Base-by-base conservation (phyloP, 208 protist genomes). In the Trichomonas gallinae region DNA sequence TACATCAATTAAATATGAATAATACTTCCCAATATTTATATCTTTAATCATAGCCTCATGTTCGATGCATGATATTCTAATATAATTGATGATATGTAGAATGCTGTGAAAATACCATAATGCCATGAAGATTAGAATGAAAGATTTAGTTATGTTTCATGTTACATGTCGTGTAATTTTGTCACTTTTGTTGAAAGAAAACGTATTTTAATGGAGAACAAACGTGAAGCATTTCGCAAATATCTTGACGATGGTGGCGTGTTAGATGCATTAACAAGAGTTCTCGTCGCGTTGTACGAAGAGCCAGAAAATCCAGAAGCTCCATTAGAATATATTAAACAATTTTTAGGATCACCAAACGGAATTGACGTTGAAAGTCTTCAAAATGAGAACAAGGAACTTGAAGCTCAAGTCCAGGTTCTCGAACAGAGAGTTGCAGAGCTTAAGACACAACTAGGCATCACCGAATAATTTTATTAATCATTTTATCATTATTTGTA, bases 221-320 rank as follows among this genome's bases (percentile, higher is more conserved):
- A 96, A 81, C 45, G 93, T 17, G 97, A 97, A 96, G 97, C 97
- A 88, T 97, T 97, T 44, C 96, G 96, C 46, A 96, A 96, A 42
- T 97, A 97, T 40, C 96, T 97, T 36, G 97, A 97, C 48, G 85
- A 96, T 26, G 87, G 63, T 8, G 97, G 97, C 17, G 97, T 97
- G 11, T 87, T 97, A 15, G 97, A 97, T 42, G 26, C 42, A 26
- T 46, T 97, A 0, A 97, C 97, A n/a, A 96, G 97, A 38, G 96
- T 96, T 31, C 42, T 97, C 13, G 96, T 97, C 15, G 97, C 85
- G n/a, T 96, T 97, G 34, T 97, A 97, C 83, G 97, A 97, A 96
- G 97, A 97, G 21, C 97, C 97, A 44, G 97, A 97, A 83, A 97
- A 96, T 63, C 97, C 97, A 63, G 96, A 96, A 40, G 97, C 97